A percentile compares a stretch with the other conserved stretches of the same genome.
Conservation (phyloP, 2,329 filamentous ascomycete species). For the Aschersonia sp. region DNA sequence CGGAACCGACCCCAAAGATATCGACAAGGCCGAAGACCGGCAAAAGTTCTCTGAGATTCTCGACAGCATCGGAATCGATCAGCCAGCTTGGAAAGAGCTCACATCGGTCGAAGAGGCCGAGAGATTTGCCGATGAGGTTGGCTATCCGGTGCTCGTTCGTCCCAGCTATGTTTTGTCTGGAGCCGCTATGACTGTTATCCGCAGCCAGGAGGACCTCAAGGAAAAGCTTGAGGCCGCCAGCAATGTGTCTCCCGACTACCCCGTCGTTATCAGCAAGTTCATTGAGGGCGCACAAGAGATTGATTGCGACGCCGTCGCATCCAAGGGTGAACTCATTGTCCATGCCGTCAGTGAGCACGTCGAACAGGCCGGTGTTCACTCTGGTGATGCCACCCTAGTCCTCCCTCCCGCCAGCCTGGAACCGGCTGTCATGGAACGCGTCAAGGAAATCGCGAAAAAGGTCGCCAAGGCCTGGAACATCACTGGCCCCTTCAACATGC, state of each 20-base stretch:
- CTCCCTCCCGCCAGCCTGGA: constrained; percentile 77
- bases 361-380: constrained; percentile 95
- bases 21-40: constrained; percentile 94
- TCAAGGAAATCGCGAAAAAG: constrained; percentile 93
- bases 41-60: constrained; percentile 98
- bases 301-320: constrained; percentile 86
- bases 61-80: constrained; percentile 91
- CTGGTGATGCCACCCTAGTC: constrained; percentile 88
- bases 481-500: constrained; percentile 99
- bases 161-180: constrained; percentile 93
- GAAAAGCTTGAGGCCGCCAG: constrained; percentile 87
- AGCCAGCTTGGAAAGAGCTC: constrained; percentile 96
- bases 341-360: constrained; percentile 94
- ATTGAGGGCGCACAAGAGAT: constrained; percentile 96
- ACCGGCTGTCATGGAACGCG: constrained; percentile 60
- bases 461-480: constrained; percentile 95
- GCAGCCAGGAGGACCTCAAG: constrained; percentile 74
- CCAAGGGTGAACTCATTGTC: constrained; percentile 70
- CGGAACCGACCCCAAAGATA: constrained; percentile 84
- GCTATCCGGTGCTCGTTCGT: constrained; percentile 89
- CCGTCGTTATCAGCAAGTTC: constrained; percentile 96
- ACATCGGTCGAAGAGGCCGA: constrained; percentile 82
- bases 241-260: constrained; percentile 87
- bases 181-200: constrained; percentile 96
- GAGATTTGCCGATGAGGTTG: constrained; percentile 69